Base-by-base conservation (phyloP, 306 rosid genomes). In the Pachyrhizus erosus region DNA sequence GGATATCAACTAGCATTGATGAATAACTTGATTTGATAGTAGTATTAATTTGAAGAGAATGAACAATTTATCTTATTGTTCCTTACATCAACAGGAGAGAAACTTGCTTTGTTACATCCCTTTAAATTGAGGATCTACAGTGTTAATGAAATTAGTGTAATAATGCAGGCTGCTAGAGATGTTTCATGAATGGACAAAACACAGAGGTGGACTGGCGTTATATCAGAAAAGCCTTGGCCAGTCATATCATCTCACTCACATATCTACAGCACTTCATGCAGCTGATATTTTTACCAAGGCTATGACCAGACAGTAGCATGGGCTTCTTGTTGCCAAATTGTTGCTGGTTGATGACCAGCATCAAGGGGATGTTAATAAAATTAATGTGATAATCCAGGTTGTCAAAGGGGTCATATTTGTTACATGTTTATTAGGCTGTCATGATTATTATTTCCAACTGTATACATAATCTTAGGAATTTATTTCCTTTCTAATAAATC, bases 71-170 rank as follows among this genome's bases (percentile, higher is more conserved):
- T 48, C 54, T 20, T 26, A 11, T 29, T 70, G 20, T 9, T 80
- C 49, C 43, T 8, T 21, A 64, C 71, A 42, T 54, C 40, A 76
- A 82, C n/a, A 48, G 7, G 83, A 18, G 57, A 55, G 39, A 43
- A 67, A 76, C 82, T 80, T 17, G 49, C 7, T 62, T 17, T 61
- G 20, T n/a, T 51, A 51, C 71, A 70, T 65, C 74, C 46, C 49
- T 70, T 60, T 12, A 49, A 31, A 81, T 75, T 37, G 27, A 79
- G 67, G 60, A 77, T 61, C 75, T 49, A 37, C 10, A 51, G 20
- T 21, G 64, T 55, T 55, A 55, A 21, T 55, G 15, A 55, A 55
- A 23, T 55, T 2, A 55, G 21, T 14, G 31, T 52, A 21, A 55
- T 55, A 55, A 55, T 21, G 14, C 27, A 55, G 62, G 13, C 27